These are phyloP conservation scores for Wickerhamiella alocasiicola DNA, from an alignment of 805 yeast species.

Conservation along the genomic window DNA sequence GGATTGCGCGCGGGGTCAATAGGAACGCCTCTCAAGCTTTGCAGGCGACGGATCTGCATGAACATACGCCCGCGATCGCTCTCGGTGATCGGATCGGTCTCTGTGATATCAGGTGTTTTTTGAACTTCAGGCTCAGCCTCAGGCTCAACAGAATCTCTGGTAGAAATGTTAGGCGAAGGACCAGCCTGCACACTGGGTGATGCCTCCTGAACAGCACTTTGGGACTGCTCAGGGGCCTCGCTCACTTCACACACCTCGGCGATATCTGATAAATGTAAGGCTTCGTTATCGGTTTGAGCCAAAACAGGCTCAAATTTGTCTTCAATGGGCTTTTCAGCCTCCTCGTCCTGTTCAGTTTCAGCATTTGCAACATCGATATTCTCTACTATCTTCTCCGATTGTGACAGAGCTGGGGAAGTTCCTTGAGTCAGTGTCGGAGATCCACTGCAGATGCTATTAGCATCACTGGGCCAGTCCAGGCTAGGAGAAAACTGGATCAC, in stretches of 20 bases:
- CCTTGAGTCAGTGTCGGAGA: no score
- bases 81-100: slow-evolving; percentile 19
- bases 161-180: slow-evolving; percentile 1
- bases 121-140: neutral
- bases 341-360: neutral
- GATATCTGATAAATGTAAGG: neutral
- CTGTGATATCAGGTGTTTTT: slow-evolving; percentile 16
- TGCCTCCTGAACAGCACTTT: neutral
- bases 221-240: neutral
- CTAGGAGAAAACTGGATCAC: slow-evolving; percentile 21
- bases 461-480: slow-evolving; percentile 5
- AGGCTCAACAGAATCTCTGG: neutral
- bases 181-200: neutral
- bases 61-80: slow-evolving; percentile 23
- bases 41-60: slow-evolving; percentile 20
- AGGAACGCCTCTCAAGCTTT: slow-evolving; percentile 20
- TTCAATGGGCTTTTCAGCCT: neutral
- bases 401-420: slow-evolving; percentile 2
- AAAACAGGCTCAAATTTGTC: neutral
- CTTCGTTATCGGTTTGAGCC: neutral
- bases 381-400: neutral
- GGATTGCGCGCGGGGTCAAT: slow-evolving; percentile 20
- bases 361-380: neutral
- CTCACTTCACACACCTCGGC: slow-evolving; percentile 1
- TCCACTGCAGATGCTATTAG: neutral